These are phyloP conservation scores for Pythium brachiatum DNA, from an alignment of 352 stramenopile genomes.

Conservation along the genomic window DNA sequence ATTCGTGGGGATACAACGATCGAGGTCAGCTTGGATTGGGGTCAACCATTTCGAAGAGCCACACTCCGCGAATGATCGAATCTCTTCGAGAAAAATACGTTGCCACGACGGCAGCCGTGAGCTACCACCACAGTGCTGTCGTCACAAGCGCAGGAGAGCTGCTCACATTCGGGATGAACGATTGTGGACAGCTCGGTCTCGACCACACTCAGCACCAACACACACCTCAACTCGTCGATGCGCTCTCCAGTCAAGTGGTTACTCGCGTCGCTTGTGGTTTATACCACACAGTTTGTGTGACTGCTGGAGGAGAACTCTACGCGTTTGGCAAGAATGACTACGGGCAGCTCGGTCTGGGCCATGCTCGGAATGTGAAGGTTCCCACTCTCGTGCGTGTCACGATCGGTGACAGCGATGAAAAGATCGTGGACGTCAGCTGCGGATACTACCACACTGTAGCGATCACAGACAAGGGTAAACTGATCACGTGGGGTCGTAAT, in stretches of 20 bases:
- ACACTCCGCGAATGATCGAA: constrained; percentile 81
- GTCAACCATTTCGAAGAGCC: constrained; percentile 84
- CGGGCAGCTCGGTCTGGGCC: constrained; percentile 76
- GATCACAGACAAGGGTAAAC: constrained; percentile 78
- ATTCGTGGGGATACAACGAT: constrained; percentile 89
- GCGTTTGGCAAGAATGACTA: constrained; percentile 88
- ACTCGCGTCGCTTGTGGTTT: constrained; percentile 73
- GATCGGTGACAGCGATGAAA: constrained; percentile 68
- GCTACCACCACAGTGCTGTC: constrained; percentile 86
- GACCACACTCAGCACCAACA: constrained; percentile 85
- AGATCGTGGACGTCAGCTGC: constrained; percentile 72
- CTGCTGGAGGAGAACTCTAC: constrained; percentile 72
- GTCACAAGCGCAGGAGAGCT: constrained; percentile 74
- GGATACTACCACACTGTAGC: constrained; percentile 85
- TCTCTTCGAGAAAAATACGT: constrained; percentile 82
- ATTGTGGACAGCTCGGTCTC: constrained; percentile 80
- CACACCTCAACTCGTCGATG: constrained; percentile 74
- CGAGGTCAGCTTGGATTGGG: constrained; percentile 79
- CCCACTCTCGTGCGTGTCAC: constrained; percentile 65
- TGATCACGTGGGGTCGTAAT: constrained; percentile 85
- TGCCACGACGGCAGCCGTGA: constrained; percentile 71
- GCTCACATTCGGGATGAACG: constrained; percentile 88
- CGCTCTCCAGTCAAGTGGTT: constrained; percentile 67
- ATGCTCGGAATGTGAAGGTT: constrained; percentile 75
- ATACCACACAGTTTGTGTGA: constrained; percentile 76